Evolutionary conservation across 371 early-diverging fungal genomes (phyloP).

Genomic region (Actinomortierella wolfii): DNA sequence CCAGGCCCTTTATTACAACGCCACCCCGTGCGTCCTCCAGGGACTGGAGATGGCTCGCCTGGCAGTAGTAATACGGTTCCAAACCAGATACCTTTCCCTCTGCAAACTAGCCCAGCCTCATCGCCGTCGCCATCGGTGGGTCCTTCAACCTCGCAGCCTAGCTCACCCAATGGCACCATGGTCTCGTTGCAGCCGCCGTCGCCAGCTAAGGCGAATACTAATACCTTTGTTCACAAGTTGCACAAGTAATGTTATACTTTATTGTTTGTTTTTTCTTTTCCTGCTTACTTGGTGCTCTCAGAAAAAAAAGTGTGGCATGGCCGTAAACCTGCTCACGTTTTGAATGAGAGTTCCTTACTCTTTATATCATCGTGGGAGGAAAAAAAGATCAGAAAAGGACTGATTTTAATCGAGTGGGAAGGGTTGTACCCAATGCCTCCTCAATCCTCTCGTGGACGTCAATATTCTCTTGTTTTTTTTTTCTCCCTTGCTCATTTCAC

Average conservation of each 20-base stretch:
- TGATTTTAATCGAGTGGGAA: too few relatives aligned
- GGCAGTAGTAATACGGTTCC: slow-evolving; percentile 32
- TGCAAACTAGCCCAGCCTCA: slow-evolving; percentile 39
- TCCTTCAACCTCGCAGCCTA: slow-evolving; percentile 55
- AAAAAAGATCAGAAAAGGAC: too few relatives aligned
- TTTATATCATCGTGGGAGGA: too few relatives aligned
- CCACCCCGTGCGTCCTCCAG: too few relatives aligned
- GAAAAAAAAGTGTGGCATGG: too few relatives aligned
- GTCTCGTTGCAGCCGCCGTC: slow-evolving; percentile 52
- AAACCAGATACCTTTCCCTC: slow-evolving; percentile 49
- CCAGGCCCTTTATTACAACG: too few relatives aligned
- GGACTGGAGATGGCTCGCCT: background rate
- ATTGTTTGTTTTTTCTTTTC: background rate
- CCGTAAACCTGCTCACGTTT: too few relatives aligned
- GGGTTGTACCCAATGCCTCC: too few relatives aligned
- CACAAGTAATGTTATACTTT: slow-evolving; percentile 51
- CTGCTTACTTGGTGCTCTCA: too few relatives aligned
- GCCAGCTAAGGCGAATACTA: slow-evolving; percentile 54
- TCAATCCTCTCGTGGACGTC: too few relatives aligned
- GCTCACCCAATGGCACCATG: slow-evolving; percentile 54
- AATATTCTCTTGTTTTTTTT: background rate
- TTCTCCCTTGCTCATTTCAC: too few relatives aligned
- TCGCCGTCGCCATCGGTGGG: slow-evolving; percentile 50
- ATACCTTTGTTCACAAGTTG: slow-evolving; percentile 71
- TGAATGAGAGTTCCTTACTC: too few relatives aligned